These are phyloP conservation scores for Erodium texanum DNA, from an alignment of 441 rosid species.

Conservation along the genomic window DNA sequence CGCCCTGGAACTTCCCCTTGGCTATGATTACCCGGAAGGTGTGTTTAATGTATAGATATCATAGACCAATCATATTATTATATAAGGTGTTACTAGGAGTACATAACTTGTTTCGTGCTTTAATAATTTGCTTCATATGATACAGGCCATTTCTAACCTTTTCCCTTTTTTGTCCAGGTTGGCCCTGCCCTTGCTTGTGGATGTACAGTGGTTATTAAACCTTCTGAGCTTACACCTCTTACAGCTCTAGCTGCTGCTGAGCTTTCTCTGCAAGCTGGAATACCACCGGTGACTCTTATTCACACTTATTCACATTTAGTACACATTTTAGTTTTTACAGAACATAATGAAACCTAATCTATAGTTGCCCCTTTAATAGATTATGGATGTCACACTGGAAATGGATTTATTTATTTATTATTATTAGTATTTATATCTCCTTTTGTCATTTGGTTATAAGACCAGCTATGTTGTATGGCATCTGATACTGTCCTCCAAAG, in stretches of 20 bases:
- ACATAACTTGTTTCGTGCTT: slow-evolving; percentile 5
- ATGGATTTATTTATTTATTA: background rate
- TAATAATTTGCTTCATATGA: slow-evolving; percentile 17
- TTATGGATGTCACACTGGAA: background rate
- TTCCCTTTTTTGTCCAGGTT: slow-evolving; percentile 41
- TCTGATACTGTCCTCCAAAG: background rate
- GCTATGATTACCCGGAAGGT: slow-evolving; percentile 99
- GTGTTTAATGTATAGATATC: slow-evolving; percentile 19
- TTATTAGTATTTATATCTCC: background rate
- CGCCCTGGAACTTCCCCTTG: slow-evolving; percentile 98
- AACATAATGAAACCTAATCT: slow-evolving; percentile 3
- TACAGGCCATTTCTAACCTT: slow-evolving; percentile 2
- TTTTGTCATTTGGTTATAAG: background rate
- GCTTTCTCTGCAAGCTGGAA: slow-evolving; percentile 95
- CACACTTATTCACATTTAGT: slow-evolving; percentile 10
- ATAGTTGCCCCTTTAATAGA: background rate
- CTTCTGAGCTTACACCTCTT: slow-evolving; percentile 92
- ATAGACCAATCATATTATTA: background rate
- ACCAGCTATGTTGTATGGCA: background rate
- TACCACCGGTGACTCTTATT: slow-evolving; percentile 68
- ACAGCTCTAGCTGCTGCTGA: slow-evolving; percentile 94
- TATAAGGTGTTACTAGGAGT: slow-evolving; percentile 8
- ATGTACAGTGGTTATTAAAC: slow-evolving; percentile 92
- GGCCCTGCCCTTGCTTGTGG: slow-evolving; percentile 99
- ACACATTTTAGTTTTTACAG: background rate